Percentiles rank a stretch among this genome's conserved stretches.
Evolutionary conservation across 345 rosid species (phyloP).

Genomic region (Angophora floribunda): DNA sequence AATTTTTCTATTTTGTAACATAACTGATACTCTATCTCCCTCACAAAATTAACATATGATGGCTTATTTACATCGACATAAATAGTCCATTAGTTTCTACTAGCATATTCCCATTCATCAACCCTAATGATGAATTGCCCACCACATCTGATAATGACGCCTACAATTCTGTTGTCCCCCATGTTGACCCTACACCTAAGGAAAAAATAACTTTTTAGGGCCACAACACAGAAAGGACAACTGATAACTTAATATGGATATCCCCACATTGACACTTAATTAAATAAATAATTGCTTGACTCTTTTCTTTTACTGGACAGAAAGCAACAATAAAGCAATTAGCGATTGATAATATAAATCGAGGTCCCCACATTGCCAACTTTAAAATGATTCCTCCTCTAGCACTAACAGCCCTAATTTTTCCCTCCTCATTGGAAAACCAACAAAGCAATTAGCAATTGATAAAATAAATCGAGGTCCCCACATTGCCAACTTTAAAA

Average conservation of each 20-base stretch:
- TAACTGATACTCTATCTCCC: neutral
- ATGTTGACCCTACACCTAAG: neutral
- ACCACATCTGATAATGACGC: neutral
- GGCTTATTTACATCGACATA: neutral
- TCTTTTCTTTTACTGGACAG: neutral
- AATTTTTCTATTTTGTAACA: neutral
- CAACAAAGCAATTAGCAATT: neutral
- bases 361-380: neutral
- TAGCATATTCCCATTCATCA: neutral
- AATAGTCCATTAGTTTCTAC: neutral
- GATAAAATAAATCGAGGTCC: neutral
- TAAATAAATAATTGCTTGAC: too few species aligned
- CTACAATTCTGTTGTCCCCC: neutral
- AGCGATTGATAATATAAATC: too few species aligned
- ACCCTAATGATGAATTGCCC: neutral
- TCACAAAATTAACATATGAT: neutral
- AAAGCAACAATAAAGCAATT: neutral
- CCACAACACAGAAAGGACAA: rapidly evolving
- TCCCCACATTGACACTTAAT: neutral
- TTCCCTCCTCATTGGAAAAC: neutral
- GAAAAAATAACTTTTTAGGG: too few species aligned
- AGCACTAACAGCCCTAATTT: neutral
- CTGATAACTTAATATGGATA: neutral
- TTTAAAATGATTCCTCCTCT: too few species aligned
- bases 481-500: neutral